phyloP scores from a whole-genome alignment of 257 asterid genomes.

The Solanum paucissectum region DNA sequence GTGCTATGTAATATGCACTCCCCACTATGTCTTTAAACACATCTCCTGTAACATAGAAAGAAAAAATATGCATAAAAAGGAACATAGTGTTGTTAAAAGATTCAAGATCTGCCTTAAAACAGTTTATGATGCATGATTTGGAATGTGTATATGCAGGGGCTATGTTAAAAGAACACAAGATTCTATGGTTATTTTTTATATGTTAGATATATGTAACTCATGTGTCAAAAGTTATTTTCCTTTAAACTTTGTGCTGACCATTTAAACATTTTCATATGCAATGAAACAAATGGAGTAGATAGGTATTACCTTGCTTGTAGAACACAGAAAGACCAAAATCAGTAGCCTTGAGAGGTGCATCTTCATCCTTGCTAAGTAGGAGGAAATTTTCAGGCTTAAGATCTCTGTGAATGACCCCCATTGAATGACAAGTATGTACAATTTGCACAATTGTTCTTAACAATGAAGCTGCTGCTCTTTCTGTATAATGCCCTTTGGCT shows the following conservation, averaged over 20 bases:
- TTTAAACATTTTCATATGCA: not conserved
- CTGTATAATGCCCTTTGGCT: slow-evolving; percentile 52
- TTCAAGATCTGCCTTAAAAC: not conserved
- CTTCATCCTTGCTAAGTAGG: slow-evolving; percentile 42
- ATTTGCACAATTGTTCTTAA: slow-evolving; percentile 53
- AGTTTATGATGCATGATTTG: not conserved
- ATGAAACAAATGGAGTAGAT: not conserved
- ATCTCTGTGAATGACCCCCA: slow-evolving; percentile 65
- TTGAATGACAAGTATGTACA: slow-evolving; percentile 51
- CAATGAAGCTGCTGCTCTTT: slow-evolving; percentile 56
- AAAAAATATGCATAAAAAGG: not conserved
- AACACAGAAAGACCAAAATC: slow-evolving; percentile 65
- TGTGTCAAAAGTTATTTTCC: not conserved
- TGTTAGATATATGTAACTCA: not conserved
- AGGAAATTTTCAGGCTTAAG: slow-evolving; percentile 63
- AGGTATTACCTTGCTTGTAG: slow-evolving; percentile 34
- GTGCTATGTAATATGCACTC: slow-evolving; percentile 60
- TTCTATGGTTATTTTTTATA: not conserved
- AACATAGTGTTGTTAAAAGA: not conserved
- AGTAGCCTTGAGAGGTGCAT: slow-evolving; percentile 56
- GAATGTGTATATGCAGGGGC: not conserved
- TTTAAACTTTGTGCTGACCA: not conserved
- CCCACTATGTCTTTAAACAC: slow-evolving; percentile 53
- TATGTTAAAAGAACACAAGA: not conserved
- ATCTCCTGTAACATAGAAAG: slow-evolving; percentile 30